Evolutionary conservation across 805 yeast genomes (phyloP), one percentile per base, ranked within the genome.

Genomic region (Barnettozyma siamensis): DNA sequence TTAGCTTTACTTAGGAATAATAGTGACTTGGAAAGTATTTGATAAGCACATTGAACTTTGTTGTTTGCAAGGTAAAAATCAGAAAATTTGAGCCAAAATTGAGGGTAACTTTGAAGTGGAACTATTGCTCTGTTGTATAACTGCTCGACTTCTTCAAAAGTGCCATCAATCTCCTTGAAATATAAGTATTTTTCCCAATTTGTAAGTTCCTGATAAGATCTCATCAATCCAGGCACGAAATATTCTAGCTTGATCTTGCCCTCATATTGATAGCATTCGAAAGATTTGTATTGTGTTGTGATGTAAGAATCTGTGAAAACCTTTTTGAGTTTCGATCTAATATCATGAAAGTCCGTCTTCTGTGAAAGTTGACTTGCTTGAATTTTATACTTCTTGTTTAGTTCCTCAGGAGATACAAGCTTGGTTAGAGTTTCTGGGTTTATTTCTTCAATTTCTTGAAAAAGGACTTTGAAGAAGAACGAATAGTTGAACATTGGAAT

Each of bases 141-240:
- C 12, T 69, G 64, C 12, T 29, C 38, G 9, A 48, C 37, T 38
- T 53, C 57, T 15, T 17, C 21, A 13, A 11, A 12, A 2, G 46
- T 32, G 1, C 54, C 54, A 21, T 46, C 46, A 1, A 46, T 50
- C 48, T 82, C 87, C 29, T 76, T 60, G 42, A 67, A 75, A 46
- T 70, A 71, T 29, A 83, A 51, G 56, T 82, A 87, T 23, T 65
- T 57, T 40, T 70, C 74, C 78, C 95, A 83, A 10, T 63, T 65
- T 16, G 70, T 72, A 17, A 81, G 53, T 48, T 83, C 84, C 37
- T 74, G 70, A 48, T 34, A 44, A 3, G 66, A 55, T 34, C 42
- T 50, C 10, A 64, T 42, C 7, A 55, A 45, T 12, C 59, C 53
- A 1, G 69, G 65, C 21, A 60, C 62, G 48, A 55, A 72, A 46